Base-by-base conservation (phyloP, 2,329 filamentous ascomycete species). In the Neoascochyta sp. region DNA sequence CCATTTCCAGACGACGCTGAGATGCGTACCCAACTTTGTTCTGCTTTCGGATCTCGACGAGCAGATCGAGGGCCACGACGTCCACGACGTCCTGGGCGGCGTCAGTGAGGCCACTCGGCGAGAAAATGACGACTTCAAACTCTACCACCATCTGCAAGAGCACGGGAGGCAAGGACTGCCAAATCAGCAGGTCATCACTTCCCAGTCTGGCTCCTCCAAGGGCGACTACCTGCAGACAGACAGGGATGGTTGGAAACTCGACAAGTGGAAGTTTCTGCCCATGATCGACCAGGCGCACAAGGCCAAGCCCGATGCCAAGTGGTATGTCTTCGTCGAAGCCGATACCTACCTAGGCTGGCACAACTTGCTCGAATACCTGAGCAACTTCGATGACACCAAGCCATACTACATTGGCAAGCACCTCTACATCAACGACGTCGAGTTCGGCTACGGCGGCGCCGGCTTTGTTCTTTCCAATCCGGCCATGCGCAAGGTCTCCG, bases 41-140 rank as follows among this genome's bases (percentile, higher is more conserved):
- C 66, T 81, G 34, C 74, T 75, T 52, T 79, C 76, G 22, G 77
- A 80, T 49, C 69, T 73, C 37, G 71, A 73, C 21, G 75, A 80
- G 49, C 63, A 67, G 72, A 43, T 67, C 58, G 28, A 73, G 66
- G 36, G 65, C 63, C 32, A 66, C 58, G 60, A 71, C 39, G 70
- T 77, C 46, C 68, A 69, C 29, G 49, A 63, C 29, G 53, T 61
- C n/a, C 58, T 78, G n/a, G 60, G 59, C 21, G 62, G 65, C 16
- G 64, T 76, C 36, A 60, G 48, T 16, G 46, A 58, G 16, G 32
- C 41, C 15, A 52, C 59, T 57, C 51, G 53, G 54, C 46, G 55
- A 7, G 57, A 61, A 16, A 58, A 71, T 27, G 59, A 67, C 3
- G 73, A 76, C 39, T 76, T 76, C 47, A 59, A 68, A 34, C 63